phyloP scores from a whole-genome alignment of 371 early-diverging fungal species.

The Apophysomyces trapeziformis region DNA sequence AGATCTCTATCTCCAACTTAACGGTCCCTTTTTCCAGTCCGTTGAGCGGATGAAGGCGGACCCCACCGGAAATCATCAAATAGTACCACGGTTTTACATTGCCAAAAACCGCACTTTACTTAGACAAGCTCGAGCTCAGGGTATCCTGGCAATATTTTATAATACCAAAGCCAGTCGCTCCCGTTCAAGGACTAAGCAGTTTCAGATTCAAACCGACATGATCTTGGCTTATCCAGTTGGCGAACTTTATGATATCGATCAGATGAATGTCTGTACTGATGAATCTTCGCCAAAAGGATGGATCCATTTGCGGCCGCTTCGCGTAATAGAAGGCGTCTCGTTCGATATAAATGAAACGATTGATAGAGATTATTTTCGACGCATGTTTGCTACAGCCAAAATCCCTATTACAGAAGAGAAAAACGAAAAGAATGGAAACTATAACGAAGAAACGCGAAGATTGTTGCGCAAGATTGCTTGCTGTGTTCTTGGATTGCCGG shows the following conservation, averaged over 20 bases:
- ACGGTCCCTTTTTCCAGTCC: slow-evolving; percentile 34
- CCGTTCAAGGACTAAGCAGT: background rate
- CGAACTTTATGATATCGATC: slow-evolving; percentile 35
- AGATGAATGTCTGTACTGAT: slow-evolving; percentile 43
- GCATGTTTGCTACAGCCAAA: slow-evolving; percentile 49
- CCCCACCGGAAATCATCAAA: slow-evolving; percentile 14
- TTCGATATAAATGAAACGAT: slow-evolving; percentile 47
- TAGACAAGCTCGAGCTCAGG: slow-evolving; percentile 32
- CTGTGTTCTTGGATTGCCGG: background rate
- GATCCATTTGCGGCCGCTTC: slow-evolving; percentile 45
- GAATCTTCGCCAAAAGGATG: slow-evolving; percentile 47
- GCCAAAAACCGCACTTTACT: slow-evolving; percentile 47
- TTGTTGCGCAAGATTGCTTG: slow-evolving; percentile 1
- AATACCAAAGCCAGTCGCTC: slow-evolving; percentile 15
- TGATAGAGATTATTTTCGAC: slow-evolving; percentile 46
- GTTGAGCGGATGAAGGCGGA: slow-evolving; percentile 17
- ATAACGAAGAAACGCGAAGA: background rate
- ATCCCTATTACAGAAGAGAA: slow-evolving; percentile 33
- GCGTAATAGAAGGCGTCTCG: slow-evolving; percentile 31
- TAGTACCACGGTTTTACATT: slow-evolving; percentile 49
- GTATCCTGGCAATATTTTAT: slow-evolving; percentile 31
- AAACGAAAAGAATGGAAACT: slow-evolving; percentile 2
- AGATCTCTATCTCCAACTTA: slow-evolving; percentile 35
- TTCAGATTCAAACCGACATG: slow-evolving; percentile 32
- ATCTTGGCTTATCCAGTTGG: slow-evolving; percentile 39